Evolutionary conservation across 805 yeast genomes (phyloP), one percentile per base, ranked within the genome.

Genomic region (Metschnikowia henanensis): DNA sequence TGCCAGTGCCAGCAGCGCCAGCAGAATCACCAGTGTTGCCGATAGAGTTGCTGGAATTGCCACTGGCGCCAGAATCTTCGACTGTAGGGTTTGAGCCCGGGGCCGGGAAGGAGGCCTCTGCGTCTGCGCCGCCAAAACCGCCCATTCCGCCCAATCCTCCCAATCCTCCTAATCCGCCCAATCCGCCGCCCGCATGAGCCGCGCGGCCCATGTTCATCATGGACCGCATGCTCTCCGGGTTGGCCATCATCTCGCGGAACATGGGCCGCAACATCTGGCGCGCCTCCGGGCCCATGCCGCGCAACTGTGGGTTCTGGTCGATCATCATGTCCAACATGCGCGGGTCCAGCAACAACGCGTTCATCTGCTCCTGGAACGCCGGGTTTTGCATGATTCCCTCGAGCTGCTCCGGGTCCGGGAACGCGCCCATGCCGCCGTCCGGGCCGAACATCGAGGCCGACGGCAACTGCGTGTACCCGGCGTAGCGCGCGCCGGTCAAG

Each of bases 401-500:
- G 65, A 92, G 61, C 49, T 87, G 90, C 39, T 84, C 91, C 37
- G 87, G 85, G 54, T 80, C 82, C 10, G 95, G 91, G 56, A 83
- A 68, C 12, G 56, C 52, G 33, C 83, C 83, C 87, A 85, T 79
- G 15, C 97, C 98, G 31, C 95, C 96, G 63, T 91, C 97, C 21
- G 96, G 91, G 1, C 97, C 97, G 69, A 92, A 90, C 85, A 88
- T 78, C 35, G 83, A 79, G 1, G 89, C 88, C 3, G 87, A 76
- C 5, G 99, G 98, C 65, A 94, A 73, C 56, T 89, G 91, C 6
- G 90, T 78, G 56, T 81, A 83, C 1, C 99, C 99, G 2, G 98
- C 97, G 59, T 90, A 94, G 42, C 97, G 80, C 2, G 98, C 98
- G 38, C 96, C 92, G 0, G 98, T 92, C 51, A 92, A 73, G 51